Conservation (phyloP, 139 green algal genomes). For the Microglena sp. region DNA sequence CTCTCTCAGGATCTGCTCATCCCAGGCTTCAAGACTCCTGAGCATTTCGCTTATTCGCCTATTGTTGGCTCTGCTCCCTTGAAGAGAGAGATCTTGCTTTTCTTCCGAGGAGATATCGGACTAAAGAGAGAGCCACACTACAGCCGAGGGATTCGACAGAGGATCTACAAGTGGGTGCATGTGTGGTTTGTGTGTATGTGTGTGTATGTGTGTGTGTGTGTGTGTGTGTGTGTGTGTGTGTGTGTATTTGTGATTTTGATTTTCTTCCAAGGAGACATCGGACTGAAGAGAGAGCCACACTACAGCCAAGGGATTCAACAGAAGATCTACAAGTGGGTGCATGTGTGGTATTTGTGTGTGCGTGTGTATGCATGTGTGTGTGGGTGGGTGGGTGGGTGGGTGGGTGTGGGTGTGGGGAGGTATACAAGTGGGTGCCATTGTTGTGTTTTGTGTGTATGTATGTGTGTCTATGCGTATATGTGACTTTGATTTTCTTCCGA, state of each 20-base stretch:
- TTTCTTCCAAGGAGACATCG: constrained; percentile 28
- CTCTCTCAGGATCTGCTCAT: constrained; percentile 45
- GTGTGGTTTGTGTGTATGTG: no score
- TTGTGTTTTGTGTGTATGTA: no score
- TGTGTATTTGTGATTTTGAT: no score
- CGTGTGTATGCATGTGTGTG: no score
- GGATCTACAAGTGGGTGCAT: constrained; percentile 18
- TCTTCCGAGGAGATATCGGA: constrained; percentile 34
- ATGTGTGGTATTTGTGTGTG: no score
- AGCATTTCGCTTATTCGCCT: constrained; percentile 17
- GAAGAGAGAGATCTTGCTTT: constrained; percentile 22
- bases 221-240: no score
- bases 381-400: no score
- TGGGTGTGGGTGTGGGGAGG: no score
- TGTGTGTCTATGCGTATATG: no score
- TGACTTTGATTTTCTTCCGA: constrained; percentile 35
- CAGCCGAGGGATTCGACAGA: constrained; percentile 25
- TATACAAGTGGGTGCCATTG: no score
- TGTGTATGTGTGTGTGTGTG: no score
- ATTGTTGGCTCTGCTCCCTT: constrained; percentile 12
- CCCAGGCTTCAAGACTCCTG: constrained; percentile 20
- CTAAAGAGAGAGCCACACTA: constrained; percentile 13
- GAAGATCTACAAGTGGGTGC: constrained; percentile 6
- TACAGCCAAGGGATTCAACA: constrained; percentile 32
- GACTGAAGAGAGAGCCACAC: constrained; percentile 8